These are phyloP conservation scores for Sideroxylon spinosum DNA, from an alignment of 179 eudicot genomes.

Conservation along the genomic window DNA sequence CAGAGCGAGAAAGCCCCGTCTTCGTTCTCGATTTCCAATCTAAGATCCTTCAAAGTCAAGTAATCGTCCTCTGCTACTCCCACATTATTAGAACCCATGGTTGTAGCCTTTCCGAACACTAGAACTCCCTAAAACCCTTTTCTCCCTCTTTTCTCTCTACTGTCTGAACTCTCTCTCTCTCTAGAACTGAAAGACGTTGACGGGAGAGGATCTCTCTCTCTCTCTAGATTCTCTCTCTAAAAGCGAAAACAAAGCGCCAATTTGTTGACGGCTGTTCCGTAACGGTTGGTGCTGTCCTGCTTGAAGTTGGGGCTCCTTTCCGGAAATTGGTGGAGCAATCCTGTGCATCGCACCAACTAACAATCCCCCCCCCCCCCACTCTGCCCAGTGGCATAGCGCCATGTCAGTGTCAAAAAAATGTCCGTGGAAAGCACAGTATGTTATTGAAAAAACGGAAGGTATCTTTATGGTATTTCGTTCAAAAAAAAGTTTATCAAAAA, in stretches of 20 bases:
- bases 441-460: too few species aligned
- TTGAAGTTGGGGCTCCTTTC: slow-evolving; percentile 23
- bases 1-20: slow-evolving; percentile 39
- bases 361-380: too few species aligned
- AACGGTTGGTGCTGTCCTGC: slow-evolving; percentile 37
- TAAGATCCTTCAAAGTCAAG: slow-evolving; percentile 48
- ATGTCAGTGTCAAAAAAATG: background rate
- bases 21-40: slow-evolving; percentile 34
- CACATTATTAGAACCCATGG: slow-evolving; percentile 24
- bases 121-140: too few species aligned
- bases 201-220: background rate
- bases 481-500: too few species aligned
- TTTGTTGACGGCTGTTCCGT: slow-evolving; percentile 31
- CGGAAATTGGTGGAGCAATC: background rate
- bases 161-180: slow-evolving; percentile 4
- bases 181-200: background rate
- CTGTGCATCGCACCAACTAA: background rate
- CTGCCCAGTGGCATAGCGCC: background rate
- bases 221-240: slow-evolving; percentile 3
- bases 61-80: slow-evolving; percentile 36
- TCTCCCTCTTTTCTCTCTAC: background rate
- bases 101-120: background rate
- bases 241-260: background rate
- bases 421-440: too few species aligned
- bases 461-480: too few species aligned